Percentiles rank a stretch among this genome's conserved stretches.
phyloP scores from a whole-genome alignment of 2,329 filamentous ascomycete species.

The Penicillium crustosum region DNA sequence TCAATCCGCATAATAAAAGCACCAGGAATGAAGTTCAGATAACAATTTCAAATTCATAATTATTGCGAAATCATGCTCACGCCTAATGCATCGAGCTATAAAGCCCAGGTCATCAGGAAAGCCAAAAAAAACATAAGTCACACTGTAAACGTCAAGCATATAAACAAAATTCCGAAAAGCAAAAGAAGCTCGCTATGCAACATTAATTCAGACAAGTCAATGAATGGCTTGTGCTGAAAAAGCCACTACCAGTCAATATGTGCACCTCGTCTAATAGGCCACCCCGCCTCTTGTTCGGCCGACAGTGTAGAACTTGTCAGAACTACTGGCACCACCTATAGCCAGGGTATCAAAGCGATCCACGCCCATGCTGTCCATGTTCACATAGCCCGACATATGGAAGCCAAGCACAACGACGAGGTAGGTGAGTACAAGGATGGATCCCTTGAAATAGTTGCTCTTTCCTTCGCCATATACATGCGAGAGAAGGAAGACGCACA shows the following conservation, averaged over 20 bases:
- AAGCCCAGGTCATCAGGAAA: neutral
- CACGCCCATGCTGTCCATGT: slow-evolving; percentile 51
- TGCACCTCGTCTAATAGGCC: slow-evolving; percentile 32
- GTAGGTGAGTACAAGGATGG: slow-evolving; percentile 89
- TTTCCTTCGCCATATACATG: slow-evolving; percentile 99
- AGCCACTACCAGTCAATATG: neutral
- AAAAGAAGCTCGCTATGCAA: slow-evolving; percentile 10
- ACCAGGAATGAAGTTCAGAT: neutral
- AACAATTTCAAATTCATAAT: neutral
- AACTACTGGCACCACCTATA: slow-evolving; percentile 31
- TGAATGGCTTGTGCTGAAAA: neutral
- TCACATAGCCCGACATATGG: slow-evolving; percentile 72
- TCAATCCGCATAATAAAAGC: neutral
- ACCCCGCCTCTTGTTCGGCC: slow-evolving; percentile 39
- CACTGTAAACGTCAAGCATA: slow-evolving; percentile 1
- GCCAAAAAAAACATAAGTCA: neutral
- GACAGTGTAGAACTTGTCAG: slow-evolving; percentile 45
- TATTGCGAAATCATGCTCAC: neutral
- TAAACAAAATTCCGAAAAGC: neutral
- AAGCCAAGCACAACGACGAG: slow-evolving; percentile 89
- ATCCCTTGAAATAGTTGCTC: slow-evolving; percentile 99
- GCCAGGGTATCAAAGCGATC: slow-evolving; percentile 50
- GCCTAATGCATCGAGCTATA: neutral
- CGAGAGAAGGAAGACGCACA: slow-evolving; percentile 93
- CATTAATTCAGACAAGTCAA: neutral